Evolutionary conservation across 305 asterid genomes (phyloP).

Genomic region (Petunia hybrid): DNA sequence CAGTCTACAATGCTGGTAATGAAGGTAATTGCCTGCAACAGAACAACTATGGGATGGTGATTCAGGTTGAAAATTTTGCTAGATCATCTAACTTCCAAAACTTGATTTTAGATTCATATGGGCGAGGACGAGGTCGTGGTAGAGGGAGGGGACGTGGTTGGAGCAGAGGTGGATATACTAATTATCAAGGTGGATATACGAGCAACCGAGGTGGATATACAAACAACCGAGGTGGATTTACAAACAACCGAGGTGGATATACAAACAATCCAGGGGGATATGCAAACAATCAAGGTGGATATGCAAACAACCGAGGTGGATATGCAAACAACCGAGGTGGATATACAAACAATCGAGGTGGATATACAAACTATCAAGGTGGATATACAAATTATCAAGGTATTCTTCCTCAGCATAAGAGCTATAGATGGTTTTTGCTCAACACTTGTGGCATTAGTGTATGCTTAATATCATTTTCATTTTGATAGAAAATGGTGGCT

Average conservation of each 20-base stretch:
- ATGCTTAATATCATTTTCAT: background rate
- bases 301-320: background rate
- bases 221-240: background rate
- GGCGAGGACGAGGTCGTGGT: constrained; percentile 87
- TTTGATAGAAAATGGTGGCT: constrained; percentile 36
- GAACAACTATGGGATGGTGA: background rate
- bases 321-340: background rate
- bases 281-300: background rate
- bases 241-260: background rate
- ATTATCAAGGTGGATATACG: constrained; percentile 31
- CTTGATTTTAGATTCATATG: constrained; percentile 66
- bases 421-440: background rate
- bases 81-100: background rate
- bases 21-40: constrained; percentile 59
- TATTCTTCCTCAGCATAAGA: constrained; percentile 24
- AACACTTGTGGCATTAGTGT: background rate
- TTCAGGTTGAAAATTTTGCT: constrained; percentile 3
- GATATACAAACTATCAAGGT: constrained; percentile 1
- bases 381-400: constrained; percentile 26
- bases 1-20: constrained; percentile 55
- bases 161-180: constrained; percentile 89
- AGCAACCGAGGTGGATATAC: background rate
- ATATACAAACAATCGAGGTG: constrained; percentile 28
- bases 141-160: constrained; percentile 92
- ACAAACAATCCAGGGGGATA: constrained; percentile 25